Conservation (phyloP, 768 basidiomycete genomes). For the Mycena galericulata region DNA sequence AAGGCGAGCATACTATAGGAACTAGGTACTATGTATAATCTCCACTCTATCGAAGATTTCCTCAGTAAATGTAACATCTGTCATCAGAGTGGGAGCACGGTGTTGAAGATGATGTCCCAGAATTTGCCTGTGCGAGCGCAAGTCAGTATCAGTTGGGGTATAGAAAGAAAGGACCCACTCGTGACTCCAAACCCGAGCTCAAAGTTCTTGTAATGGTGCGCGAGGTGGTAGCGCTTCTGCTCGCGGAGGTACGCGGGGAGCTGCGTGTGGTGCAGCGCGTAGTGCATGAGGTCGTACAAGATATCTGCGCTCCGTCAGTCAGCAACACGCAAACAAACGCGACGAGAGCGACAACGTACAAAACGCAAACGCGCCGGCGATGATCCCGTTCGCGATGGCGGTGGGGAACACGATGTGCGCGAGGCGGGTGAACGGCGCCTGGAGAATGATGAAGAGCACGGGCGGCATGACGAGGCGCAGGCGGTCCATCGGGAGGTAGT, state of each 20-base stretch:
- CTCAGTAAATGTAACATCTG: too few relatives aligned
- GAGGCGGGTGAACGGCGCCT: slow-evolving; percentile 88
- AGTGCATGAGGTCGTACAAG: slow-evolving; percentile 92
- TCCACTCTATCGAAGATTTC: too few relatives aligned
- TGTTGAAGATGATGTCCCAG: slow-evolving; percentile 95
- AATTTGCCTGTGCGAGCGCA: slow-evolving; percentile 72
- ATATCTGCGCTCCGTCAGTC: slow-evolving; percentile 63
- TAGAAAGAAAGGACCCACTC: slow-evolving; percentile 59
- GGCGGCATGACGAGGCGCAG: slow-evolving; percentile 99
- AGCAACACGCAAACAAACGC: neutral
- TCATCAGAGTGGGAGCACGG: slow-evolving; percentile 66
- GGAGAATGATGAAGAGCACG: slow-evolving; percentile 77
- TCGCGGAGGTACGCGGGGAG: slow-evolving; percentile 89
- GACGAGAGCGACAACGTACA: slow-evolving; percentile 58
- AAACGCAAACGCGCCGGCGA: slow-evolving; percentile 84
- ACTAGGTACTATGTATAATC: too few relatives aligned
- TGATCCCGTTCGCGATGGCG: slow-evolving; percentile 90
- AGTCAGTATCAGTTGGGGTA: neutral
- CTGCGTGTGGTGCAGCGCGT: slow-evolving; percentile 90
- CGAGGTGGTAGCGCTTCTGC: slow-evolving; percentile 98
- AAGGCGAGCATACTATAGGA: too few relatives aligned
- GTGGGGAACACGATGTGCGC: slow-evolving; percentile 86
- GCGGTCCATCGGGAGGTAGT: slow-evolving; percentile 96
- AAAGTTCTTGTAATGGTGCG: slow-evolving; percentile 98
- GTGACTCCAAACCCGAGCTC: slow-evolving; percentile 98